These are phyloP conservation scores for Camelina neglecta DNA, from an alignment of 345 rosid species.

Conservation along the genomic window DNA sequence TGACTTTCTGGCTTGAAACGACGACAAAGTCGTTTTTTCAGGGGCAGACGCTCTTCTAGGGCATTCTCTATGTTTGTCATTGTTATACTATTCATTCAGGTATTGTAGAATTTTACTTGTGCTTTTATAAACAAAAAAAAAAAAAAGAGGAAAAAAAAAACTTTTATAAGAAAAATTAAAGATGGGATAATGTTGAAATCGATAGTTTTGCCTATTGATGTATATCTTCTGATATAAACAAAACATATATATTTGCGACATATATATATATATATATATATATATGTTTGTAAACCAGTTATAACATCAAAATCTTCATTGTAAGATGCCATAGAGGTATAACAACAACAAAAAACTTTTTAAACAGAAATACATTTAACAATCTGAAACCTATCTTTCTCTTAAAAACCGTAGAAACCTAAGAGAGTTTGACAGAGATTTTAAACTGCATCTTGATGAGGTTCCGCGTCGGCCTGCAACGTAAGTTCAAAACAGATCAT, in stretches of 20 bases:
- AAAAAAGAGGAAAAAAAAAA: no score
- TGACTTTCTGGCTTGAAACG: no score
- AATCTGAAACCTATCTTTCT: slow-evolving; percentile 19
- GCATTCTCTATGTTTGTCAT: slow-evolving; percentile 4
- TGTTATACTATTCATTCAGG: background rate
- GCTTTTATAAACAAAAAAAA: no score
- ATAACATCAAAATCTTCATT: background rate
- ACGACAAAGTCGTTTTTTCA: slow-evolving; percentile 9
- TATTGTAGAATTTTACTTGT: background rate
- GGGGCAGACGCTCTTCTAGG: background rate
- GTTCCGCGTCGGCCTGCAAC: slow-evolving; percentile 2
- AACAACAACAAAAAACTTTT: background rate
- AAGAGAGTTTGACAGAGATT: slow-evolving; percentile 14
- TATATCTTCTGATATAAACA: background rate
- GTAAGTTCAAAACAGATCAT: slow-evolving; percentile 2
- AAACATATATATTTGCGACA: no score
- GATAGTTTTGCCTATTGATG: background rate
- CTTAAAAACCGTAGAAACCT: background rate
- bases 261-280: no score
- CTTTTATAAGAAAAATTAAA: background rate
- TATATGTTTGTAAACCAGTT: background rate
- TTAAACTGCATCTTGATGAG: slow-evolving; percentile 21
- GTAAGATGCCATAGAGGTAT: slow-evolving; percentile 12
- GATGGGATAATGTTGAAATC: background rate
- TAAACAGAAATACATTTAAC: slow-evolving; percentile 3